These are phyloP conservation scores for Lotmaria passim DNA, from an alignment of 208 protist species.

Conservation along the genomic window DNA sequence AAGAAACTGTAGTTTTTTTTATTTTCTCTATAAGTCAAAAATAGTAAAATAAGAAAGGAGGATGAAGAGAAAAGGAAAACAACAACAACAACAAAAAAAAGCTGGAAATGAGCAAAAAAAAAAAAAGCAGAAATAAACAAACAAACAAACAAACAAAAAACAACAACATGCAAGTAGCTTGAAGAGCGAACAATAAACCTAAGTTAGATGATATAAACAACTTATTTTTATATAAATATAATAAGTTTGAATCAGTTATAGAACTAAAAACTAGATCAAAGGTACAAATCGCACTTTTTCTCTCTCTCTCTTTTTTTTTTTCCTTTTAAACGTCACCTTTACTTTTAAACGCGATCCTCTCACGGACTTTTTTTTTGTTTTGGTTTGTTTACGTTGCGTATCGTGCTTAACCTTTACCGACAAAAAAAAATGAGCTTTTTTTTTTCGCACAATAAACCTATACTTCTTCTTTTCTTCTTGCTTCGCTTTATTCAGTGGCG, in stretches of 20 bases:
- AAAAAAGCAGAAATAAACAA: neutral
- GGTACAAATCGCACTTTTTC: no score
- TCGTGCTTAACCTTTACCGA: no score
- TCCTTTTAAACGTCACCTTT: constrained; percentile 6
- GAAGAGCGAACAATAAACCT: neutral
- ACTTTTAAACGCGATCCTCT: constrained; percentile 2
- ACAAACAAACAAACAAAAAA: constrained; percentile 4
- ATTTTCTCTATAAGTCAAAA: neutral
- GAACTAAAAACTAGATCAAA: neutral
- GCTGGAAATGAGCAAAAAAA: neutral
- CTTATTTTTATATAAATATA: constrained; percentile 9
- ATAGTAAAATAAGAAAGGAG: neutral
- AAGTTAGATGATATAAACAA: no score
- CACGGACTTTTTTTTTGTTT: constrained; percentile 12
- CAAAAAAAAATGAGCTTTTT: no score
- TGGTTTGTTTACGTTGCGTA: constrained; percentile 3
- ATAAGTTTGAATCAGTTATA: neutral
- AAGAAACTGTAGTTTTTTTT: neutral
- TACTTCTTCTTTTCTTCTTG: no score
- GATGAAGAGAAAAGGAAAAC: neutral
- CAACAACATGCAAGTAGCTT: neutral
- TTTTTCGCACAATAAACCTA: no score
- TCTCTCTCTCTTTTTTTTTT: constrained; percentile 3
- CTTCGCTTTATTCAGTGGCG: no score
- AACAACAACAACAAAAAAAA: constrained; percentile 6